Evolutionary conservation across 345 rosid genomes (phyloP).

Genomic region (Reutealis trisperma): DNA sequence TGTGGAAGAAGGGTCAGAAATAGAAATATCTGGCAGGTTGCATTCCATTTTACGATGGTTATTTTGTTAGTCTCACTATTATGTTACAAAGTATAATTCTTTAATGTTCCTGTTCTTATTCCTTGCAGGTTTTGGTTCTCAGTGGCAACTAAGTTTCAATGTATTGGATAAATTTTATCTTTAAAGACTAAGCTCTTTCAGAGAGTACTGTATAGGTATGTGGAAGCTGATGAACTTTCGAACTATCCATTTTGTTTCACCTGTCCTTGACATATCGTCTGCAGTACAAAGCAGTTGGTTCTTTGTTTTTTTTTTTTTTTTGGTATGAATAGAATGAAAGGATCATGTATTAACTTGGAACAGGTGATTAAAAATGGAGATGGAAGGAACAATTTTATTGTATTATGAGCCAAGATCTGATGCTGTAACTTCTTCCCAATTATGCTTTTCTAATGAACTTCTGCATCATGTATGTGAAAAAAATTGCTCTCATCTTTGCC

Average conservation of each 20-base stretch:
- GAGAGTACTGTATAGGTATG: constrained; percentile 5
- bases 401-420: no score
- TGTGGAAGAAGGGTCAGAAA: constrained; percentile 90
- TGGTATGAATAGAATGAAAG: no score
- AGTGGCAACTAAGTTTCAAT: neutral
- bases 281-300: no score
- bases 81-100: neutral
- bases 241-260: neutral
- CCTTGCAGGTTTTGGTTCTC: constrained; percentile 14
- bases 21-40: constrained; percentile 18
- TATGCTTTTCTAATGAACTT: neutral
- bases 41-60: neutral
- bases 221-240: neutral
- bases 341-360: no score
- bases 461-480: no score
- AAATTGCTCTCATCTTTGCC: neutral
- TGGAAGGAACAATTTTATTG: no score
- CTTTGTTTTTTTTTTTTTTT: no score
- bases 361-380: no score
- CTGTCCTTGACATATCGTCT: no score
- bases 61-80: neutral
- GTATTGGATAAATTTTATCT: neutral
- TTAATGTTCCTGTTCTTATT: neutral
- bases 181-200: constrained; percentile 7
- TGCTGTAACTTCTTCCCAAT: neutral